Percentiles rank a stretch among this genome's conserved stretches.
Evolutionary conservation across 768 basidiomycete species (phyloP).

Genomic region (Neoboletus subvelutipes): DNA sequence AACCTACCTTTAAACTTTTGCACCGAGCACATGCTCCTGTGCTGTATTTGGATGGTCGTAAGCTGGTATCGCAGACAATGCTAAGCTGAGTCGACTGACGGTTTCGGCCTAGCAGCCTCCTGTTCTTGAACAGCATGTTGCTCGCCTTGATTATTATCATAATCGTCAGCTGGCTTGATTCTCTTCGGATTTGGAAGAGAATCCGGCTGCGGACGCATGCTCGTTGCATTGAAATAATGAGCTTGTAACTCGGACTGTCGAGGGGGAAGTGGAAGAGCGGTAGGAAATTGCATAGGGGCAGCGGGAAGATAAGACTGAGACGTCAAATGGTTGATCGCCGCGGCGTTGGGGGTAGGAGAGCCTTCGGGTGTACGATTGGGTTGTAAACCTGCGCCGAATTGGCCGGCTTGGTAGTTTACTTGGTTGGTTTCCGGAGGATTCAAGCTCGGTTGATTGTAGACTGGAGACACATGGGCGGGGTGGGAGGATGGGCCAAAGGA

Average conservation of each 20-base stretch:
- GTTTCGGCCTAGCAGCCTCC: constrained; percentile 21
- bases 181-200: constrained; percentile 17
- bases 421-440: constrained; percentile 14
- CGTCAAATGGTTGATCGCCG: constrained; percentile 2
- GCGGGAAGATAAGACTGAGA: constrained; percentile 19
- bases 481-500: constrained; percentile 13
- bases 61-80: neutral
- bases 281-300: constrained; percentile 33
- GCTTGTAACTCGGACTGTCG: constrained; percentile 32
- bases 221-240: constrained; percentile 19
- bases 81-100: constrained; percentile 14
- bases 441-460: constrained; percentile 14
- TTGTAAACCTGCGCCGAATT: constrained; percentile 4
- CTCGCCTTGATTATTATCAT: constrained; percentile 16
- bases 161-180: constrained; percentile 20
- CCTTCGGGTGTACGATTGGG: constrained; percentile 9
- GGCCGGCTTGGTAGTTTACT: constrained; percentile 16
- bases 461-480: constrained; percentile 7
- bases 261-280: constrained; percentile 27
- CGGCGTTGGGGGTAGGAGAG: constrained; percentile 9
- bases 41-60: constrained; percentile 23
- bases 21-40: constrained; percentile 70
- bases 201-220: constrained; percentile 3
- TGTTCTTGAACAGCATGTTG: constrained; percentile 24
- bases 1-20: constrained; percentile 51